These are phyloP conservation scores for Schoenoplectus triqueter DNA, from an alignment of 202 grass and related monocot species.

Conservation along the genomic window DNA sequence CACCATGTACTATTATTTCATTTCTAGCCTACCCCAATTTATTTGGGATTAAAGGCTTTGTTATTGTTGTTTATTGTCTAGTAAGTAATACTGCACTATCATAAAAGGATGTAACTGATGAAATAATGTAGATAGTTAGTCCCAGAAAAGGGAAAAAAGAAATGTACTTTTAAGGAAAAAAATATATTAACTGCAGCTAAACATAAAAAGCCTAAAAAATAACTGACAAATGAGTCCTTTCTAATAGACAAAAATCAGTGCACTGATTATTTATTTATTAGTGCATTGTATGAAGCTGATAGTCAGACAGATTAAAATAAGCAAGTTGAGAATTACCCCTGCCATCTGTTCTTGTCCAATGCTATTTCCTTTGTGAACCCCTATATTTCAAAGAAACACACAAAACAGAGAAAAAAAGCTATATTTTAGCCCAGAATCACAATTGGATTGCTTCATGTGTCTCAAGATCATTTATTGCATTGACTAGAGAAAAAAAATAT, in stretches of 20 bases:
- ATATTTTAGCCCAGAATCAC: background rate
- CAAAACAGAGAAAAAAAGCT: background rate
- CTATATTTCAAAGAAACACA: slow-evolving; percentile 50
- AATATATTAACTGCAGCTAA: slow-evolving; percentile 2
- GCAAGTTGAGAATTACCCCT: slow-evolving; percentile 67
- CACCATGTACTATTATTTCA: too few relatives aligned
- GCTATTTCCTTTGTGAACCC: slow-evolving; percentile 97
- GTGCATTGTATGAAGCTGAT: slow-evolving; percentile 31
- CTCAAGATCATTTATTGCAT: background rate
- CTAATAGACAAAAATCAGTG: background rate
- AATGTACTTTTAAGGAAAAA: background rate
- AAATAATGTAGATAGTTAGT: background rate
- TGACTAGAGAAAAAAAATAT: background rate
- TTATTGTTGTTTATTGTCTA: background rate
- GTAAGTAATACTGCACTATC: background rate
- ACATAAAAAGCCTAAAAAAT: slow-evolving; percentile 11
- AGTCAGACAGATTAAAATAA: slow-evolving; percentile 38
- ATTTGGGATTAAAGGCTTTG: too few relatives aligned
- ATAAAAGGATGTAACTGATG: background rate
- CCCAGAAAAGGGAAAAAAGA: slow-evolving; percentile 15
- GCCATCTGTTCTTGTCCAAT: slow-evolving; percentile 98
- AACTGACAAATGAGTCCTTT: background rate
- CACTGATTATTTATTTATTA: background rate
- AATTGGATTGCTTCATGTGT: background rate
- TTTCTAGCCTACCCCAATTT: too few relatives aligned